Evolutionary conservation across 2,329 filamentous ascomycete genomes (phyloP), one percentile per base, ranked within the genome.

Genomic region (Blastomyces silverae): DNA sequence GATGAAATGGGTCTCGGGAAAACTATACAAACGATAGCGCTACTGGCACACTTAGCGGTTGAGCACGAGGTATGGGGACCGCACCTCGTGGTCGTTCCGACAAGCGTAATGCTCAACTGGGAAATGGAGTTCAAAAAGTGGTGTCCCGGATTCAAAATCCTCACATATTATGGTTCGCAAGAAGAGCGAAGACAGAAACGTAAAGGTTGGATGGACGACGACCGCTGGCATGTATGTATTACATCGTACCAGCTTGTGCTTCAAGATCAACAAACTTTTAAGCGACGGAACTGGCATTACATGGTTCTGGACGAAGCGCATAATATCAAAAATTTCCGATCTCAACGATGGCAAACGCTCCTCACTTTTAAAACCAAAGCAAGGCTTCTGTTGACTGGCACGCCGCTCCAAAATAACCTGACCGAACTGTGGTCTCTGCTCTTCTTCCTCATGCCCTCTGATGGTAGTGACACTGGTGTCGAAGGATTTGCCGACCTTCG

Each of bases 81-180:
- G 0, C 94, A 99, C 80, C 81, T 99, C 31, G 91, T 99, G 60
- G 89, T 99, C 66, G 94, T 99, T 1, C 94, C 94, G 1, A 99
- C 94, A 1, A 97, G 92, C 77, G 95, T 99, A 60, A 97, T 99
- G 84, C 85, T 99, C 69, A 99, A 99, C 74, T 99, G 94, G 94
- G 95, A 99, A 76, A 97, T 97, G 89, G 94, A 99, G 77, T 99
- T 99, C 83, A 97, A 97, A 74, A 99, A 99, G 75, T 99, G 80
- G 86, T 91, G 92, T 65, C 94, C 95, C 2, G 93, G 94, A 0
- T 99, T 99, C 82, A 97, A 97, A 75, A 96, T 99, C 64, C 82
- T 99, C 66, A 94, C 92, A 0, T 99, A 99, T 79, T 99, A 97
- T 74, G 94, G 95, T 55, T 91, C 89, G 53, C 89, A 92, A 71